Evolutionary conservation across 2,329 filamentous ascomycete species (phyloP).

Genomic region (Cladophialophora chaetospira): DNA sequence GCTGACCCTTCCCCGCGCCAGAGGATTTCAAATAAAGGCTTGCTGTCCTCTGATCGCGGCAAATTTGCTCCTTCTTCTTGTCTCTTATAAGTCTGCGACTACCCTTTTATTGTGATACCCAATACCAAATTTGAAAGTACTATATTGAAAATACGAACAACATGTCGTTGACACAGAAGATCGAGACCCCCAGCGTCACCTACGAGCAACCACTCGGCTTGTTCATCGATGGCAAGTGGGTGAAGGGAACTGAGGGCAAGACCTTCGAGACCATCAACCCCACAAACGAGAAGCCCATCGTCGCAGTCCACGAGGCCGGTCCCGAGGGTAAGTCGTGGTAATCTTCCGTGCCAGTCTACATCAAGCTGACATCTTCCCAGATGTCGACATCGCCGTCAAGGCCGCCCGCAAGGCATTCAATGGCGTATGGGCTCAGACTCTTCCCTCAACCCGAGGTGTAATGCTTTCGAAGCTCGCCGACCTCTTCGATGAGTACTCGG

Average conservation of each 20-base stretch:
- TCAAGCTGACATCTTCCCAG: conserved; percentile 18
- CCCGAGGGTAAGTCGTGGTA: conserved; percentile 73
- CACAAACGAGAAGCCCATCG: conserved; percentile 79
- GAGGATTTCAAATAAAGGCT: conserved; percentile 29
- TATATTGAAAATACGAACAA: conserved; percentile 23
- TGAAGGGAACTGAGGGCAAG: conserved; percentile 80
- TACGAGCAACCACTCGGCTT: conserved; percentile 47
- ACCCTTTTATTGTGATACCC: conserved; percentile 25
- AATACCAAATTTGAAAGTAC: conserved; percentile 4
- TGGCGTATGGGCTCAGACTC: conserved; percentile 66
- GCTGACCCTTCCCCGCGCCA: conserved; percentile 30
- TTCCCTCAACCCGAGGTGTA: conserved; percentile 70
- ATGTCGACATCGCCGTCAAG: conserved; percentile 72
- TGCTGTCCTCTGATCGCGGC: conserved; percentile 31
- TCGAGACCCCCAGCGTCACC: conserved; percentile 43
- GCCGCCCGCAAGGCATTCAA: conserved; percentile 87
- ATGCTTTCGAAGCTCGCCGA: conserved; percentile 76
- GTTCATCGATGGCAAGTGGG: conserved; percentile 77
- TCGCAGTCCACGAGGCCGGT: conserved; percentile 77
- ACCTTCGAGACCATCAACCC: conserved; percentile 94
- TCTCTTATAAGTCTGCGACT: conserved; percentile 24
- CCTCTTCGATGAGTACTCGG: conserved; percentile 74
- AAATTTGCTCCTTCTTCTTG: conserved; percentile 36
- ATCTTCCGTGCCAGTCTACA: too few species aligned
- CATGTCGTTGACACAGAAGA: conserved; percentile 45